phyloP scores from a whole-genome alignment of 306 rosid species.

The Cucurbita argyrosperma region DNA sequence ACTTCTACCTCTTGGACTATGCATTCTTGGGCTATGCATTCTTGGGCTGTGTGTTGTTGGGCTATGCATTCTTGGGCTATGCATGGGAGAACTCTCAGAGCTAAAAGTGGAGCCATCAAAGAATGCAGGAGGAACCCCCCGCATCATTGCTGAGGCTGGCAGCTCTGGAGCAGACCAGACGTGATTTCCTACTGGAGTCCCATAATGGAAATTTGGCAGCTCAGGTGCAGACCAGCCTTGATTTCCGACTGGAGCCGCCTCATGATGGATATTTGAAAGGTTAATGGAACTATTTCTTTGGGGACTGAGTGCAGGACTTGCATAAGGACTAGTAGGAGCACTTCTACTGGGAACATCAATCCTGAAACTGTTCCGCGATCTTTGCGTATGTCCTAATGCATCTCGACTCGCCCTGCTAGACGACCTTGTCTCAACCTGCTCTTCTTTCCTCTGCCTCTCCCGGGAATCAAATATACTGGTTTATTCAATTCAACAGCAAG shows the following conservation, averaged over 20 bases:
- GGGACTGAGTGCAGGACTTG: constrained; percentile 53
- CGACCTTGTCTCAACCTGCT: constrained; percentile 21
- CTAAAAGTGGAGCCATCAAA: constrained; percentile 28
- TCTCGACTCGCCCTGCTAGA: constrained; percentile 17
- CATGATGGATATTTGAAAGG: constrained; percentile 20
- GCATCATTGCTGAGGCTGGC: constrained; percentile 15
- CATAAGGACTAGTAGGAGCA: constrained; percentile 51
- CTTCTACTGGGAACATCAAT: constrained; percentile 36
- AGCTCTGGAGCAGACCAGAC: constrained; percentile 84
- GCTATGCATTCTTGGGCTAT: constrained; percentile 21
- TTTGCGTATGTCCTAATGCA: constrained; percentile 2
- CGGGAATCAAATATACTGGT: constrained; percentile 34
- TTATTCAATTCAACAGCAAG: neutral
- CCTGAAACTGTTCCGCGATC: constrained; percentile 13
- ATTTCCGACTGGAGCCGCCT: constrained; percentile 20
- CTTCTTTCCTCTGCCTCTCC: constrained; percentile 20
- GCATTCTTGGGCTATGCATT: constrained; percentile 33
- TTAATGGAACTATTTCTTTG: constrained; percentile 25
- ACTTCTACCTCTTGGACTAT: constrained; percentile 36
- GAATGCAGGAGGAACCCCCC: constrained; percentile 30
- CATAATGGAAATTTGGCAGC: constrained; percentile 29
- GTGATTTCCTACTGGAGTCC: constrained; percentile 28
- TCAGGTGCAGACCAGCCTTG: constrained; percentile 87
- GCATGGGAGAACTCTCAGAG: constrained; percentile 46
- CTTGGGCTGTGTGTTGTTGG: too few species aligned